Conservation (phyloP, 2,329 filamentous ascomycete genomes). For the Colletotrichum sp. region DNA sequence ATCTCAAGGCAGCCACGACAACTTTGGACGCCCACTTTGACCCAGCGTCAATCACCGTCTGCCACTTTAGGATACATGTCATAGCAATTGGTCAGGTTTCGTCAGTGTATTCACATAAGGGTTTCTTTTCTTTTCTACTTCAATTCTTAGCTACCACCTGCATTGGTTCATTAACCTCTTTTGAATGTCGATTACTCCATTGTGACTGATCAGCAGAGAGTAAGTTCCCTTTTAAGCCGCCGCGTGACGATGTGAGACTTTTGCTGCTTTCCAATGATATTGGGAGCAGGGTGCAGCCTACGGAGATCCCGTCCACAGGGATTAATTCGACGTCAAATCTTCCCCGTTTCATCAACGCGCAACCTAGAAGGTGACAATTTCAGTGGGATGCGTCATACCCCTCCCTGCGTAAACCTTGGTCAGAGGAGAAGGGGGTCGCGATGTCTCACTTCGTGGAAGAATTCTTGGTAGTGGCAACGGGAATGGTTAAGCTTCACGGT, state of each 20-base stretch:
- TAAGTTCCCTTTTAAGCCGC: neutral
- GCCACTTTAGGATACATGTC: neutral
- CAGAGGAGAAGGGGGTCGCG: neutral
- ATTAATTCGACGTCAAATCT: neutral
- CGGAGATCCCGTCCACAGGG: neutral
- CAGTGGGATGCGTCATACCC: neutral
- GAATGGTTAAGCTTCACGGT: neutral
- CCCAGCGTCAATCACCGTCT: neutral
- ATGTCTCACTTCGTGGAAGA: neutral
- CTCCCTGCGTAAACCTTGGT: neutral
- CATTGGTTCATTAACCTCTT: neutral
- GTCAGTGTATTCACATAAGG: neutral
- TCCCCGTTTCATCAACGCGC: neutral
- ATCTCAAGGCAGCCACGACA: neutral
- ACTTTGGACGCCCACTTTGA: neutral
- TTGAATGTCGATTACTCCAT: neutral
- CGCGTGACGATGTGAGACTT: neutral
- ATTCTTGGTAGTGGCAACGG: neutral
- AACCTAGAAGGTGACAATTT: fast-evolving
- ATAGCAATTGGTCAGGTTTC: neutral
- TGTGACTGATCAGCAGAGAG: neutral
- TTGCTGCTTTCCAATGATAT: neutral
- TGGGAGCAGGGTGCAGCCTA: neutral
- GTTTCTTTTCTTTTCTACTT: neutral
- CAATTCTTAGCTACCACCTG: neutral